A percentile compares a stretch with the other conserved stretches of the same genome.
phyloP scores from a whole-genome alignment of 305 asterid species.

The Fraxinus baroniana region DNA sequence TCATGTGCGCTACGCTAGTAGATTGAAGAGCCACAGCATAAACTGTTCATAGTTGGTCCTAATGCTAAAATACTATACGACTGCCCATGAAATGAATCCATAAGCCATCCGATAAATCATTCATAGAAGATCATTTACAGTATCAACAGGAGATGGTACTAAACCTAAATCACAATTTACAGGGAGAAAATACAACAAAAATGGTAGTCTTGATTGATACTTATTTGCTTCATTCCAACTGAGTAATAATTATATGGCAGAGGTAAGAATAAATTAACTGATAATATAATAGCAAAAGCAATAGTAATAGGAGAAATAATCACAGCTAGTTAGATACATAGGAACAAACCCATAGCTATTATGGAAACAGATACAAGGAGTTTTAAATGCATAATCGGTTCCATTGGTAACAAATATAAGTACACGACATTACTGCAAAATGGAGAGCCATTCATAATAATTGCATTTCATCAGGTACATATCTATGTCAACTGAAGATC shows the following conservation, averaged over 20 bases:
- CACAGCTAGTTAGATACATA: slow-evolving; percentile 16
- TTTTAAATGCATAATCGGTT: slow-evolving; percentile 9
- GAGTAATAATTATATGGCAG: neutral
- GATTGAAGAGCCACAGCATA: neutral
- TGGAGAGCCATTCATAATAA: slow-evolving; percentile 17
- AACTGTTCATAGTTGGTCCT: neutral
- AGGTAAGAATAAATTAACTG: slow-evolving; percentile 2
- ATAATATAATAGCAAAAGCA: slow-evolving; percentile 14
- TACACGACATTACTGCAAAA: slow-evolving; percentile 22
- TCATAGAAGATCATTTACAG: neutral
- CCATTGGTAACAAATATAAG: slow-evolving; percentile 19
- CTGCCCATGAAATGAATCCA: neutral
- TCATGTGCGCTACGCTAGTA: neutral
- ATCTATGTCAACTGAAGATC: slow-evolving; percentile 68
- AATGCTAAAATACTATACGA: neutral
- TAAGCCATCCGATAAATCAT: neutral
- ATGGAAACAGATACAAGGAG: slow-evolving; percentile 5
- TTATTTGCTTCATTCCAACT: neutral
- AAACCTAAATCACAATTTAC: neutral
- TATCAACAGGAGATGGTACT: neutral
- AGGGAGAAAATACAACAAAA: neutral
- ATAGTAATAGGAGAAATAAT: slow-evolving; percentile 9
- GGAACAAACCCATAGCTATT: slow-evolving; percentile 23
- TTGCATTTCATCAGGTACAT: slow-evolving; percentile 7
- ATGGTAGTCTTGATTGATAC: neutral